Evolutionary conservation across 352 stramenopile genomes (phyloP).

Genomic region (Globisporangium solare): DNA sequence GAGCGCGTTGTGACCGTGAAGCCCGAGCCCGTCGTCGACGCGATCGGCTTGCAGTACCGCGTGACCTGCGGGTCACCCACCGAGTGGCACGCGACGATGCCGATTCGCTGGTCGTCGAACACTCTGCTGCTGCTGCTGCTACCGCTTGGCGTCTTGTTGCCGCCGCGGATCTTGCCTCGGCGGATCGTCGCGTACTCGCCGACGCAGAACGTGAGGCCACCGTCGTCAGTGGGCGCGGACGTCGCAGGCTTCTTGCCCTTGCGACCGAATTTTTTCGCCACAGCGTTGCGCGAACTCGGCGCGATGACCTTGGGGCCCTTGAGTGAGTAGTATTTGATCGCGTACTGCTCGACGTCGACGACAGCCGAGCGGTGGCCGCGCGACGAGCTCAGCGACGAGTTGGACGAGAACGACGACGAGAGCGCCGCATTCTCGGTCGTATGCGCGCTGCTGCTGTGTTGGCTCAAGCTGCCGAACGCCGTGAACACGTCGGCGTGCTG

Average conservation of each 20-base stretch:
- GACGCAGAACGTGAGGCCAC: constrained; percentile 38
- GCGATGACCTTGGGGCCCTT: constrained; percentile 19
- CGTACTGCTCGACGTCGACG: constrained; percentile 30
- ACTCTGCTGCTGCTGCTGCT: constrained; percentile 12
- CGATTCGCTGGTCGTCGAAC: constrained; percentile 38
- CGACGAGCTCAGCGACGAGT: constrained; percentile 22
- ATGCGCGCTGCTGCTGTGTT: constrained; percentile 3
- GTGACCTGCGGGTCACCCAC: constrained; percentile 57
- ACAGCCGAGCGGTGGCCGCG: background rate
- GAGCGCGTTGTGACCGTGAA: constrained; percentile 37
- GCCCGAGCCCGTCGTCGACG: constrained; percentile 17
- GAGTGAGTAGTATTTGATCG: constrained; percentile 56
- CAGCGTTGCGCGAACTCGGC: constrained; percentile 20
- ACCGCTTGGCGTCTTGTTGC: background rate
- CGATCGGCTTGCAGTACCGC: constrained; percentile 55
- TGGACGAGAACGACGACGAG: constrained; percentile 20
- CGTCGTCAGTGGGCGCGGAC: constrained; percentile 8
- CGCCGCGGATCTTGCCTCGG: constrained; percentile 24
- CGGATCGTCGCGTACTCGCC: constrained; percentile 66
- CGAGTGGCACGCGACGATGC: constrained; percentile 68
- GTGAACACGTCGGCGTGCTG: constrained; percentile 62
- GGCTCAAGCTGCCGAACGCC: constrained; percentile 31
- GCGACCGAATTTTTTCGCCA: constrained; percentile 35
- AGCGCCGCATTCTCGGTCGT: background rate
- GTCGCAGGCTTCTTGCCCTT: constrained; percentile 26